These are phyloP conservation scores for Podaxis rugospora DNA, from an alignment of 768 basidiomycete species.

Conservation along the genomic window DNA sequence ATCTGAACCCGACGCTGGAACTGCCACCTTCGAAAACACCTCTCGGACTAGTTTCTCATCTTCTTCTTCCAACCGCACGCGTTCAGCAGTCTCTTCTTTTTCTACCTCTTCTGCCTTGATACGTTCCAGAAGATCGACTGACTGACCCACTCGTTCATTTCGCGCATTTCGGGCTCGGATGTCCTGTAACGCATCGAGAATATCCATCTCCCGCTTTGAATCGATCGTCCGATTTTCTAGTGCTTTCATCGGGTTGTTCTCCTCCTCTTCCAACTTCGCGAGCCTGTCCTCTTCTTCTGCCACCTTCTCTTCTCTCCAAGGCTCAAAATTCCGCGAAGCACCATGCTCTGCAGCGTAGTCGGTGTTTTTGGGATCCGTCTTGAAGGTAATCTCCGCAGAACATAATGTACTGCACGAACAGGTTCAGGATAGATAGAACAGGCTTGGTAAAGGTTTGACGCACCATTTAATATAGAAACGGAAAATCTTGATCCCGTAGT, in stretches of 20 bases:
- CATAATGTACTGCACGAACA: constrained; percentile 69
- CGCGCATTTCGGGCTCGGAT: constrained; percentile 83
- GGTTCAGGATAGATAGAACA: neutral
- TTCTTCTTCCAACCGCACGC: constrained; percentile 76
- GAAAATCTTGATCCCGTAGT: constrained; percentile 97
- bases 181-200: constrained; percentile 92
- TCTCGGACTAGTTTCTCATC: constrained; percentile 88
- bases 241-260: constrained; percentile 96
- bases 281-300: constrained; percentile 81
- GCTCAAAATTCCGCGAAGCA: constrained; percentile 96
- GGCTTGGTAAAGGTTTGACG: constrained; percentile 21
- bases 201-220: constrained; percentile 97
- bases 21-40: constrained; percentile 75
- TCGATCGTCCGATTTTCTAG: constrained; percentile 90
- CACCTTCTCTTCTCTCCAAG: constrained; percentile 83
- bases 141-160: constrained; percentile 80
- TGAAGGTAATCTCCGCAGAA: constrained; percentile 98
- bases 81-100: constrained; percentile 70
- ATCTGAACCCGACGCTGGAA: constrained; percentile 20
- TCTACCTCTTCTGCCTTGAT: constrained; percentile 67
- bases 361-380: constrained; percentile 98
- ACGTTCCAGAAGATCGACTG: constrained; percentile 63
- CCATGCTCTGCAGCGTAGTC: constrained; percentile 94
- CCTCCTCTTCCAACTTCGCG: constrained; percentile 84
- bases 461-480: constrained; percentile 91